Percentiles rank a stretch among this genome's conserved stretches.
phyloP scores from a whole-genome alignment of 352 stramenopile species.

The Aphanomyces cochlioides region DNA sequence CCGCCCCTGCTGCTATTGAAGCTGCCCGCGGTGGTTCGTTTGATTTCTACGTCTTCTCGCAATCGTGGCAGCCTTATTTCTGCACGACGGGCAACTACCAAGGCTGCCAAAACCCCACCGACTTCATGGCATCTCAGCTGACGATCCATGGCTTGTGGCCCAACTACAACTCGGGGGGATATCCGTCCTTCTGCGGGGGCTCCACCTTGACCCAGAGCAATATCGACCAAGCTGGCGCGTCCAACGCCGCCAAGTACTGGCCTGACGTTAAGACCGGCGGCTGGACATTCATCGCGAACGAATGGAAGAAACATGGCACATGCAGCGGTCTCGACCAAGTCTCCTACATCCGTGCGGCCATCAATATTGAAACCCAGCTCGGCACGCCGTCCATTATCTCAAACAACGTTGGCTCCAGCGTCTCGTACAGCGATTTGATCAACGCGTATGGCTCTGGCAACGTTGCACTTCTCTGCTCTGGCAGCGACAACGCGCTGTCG shows the following conservation, averaged over 20 bases:
- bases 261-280: slow-evolving; percentile 76
- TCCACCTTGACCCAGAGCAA: not conserved
- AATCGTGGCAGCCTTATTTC: slow-evolving; percentile 88
- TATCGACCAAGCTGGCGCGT: no score
- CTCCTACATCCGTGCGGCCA: slow-evolving; percentile 76
- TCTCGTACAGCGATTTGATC: slow-evolving; percentile 46
- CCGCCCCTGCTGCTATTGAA: no score
- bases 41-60: slow-evolving; percentile 87
- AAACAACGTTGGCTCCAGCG: slow-evolving; percentile 47
- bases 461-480: slow-evolving; percentile 36
- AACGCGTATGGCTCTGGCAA: slow-evolving; percentile 29
- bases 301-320: slow-evolving; percentile 92
- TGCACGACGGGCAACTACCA: slow-evolving; percentile 67
- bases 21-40: no score
- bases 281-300: slow-evolving; percentile 87
- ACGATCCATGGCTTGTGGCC: slow-evolving; percentile 89
- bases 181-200: slow-evolving; percentile 40
- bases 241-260: slow-evolving; percentile 73
- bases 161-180: slow-evolving; percentile 54
- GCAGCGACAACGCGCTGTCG: slow-evolving; percentile 42
- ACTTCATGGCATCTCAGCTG: slow-evolving; percentile 76
- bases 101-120: slow-evolving; percentile 56
- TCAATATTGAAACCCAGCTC: slow-evolving; percentile 66
- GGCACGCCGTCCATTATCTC: slow-evolving; percentile 52
- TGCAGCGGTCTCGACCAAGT: slow-evolving; percentile 83